Conservation (phyloP, 169 alveolate genomes). For the Cryptosporidium ubiquitum region DNA sequence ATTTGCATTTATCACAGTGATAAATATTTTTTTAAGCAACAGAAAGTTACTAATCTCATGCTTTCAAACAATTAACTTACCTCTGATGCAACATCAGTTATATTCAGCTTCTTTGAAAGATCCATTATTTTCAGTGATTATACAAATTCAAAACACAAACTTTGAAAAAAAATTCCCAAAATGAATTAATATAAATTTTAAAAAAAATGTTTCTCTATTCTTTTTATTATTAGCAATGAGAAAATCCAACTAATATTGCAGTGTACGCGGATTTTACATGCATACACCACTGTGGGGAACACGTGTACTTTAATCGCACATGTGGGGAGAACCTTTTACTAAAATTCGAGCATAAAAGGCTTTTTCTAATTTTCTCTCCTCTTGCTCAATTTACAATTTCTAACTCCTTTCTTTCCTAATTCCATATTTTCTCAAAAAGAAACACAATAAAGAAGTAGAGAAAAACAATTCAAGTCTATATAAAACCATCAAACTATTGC, state of each 20-base stretch:
- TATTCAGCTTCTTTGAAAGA: constrained; percentile 61
- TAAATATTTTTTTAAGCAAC: too few relatives aligned
- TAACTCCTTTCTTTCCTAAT: too few relatives aligned
- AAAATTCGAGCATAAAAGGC: neutral
- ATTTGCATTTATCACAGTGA: too few relatives aligned
- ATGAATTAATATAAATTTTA: neutral
- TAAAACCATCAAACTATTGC: neutral
- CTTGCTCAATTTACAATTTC: neutral
- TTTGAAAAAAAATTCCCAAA: neutral
- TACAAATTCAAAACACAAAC: constrained; percentile 1
- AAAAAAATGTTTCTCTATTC: neutral
- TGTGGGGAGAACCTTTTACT: constrained; percentile 3
- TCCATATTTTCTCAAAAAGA: neutral
- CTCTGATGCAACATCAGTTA: constrained; percentile 61
- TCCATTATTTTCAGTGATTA: constrained; percentile 14
- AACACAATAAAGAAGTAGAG: neutral
- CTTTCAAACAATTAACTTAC: constrained; percentile 27
- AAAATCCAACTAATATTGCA: neutral
- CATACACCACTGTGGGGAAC: constrained; percentile 2
- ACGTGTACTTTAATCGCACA: neutral
- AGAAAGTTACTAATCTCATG: too few relatives aligned
- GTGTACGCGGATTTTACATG: neutral
- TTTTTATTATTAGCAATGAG: neutral
- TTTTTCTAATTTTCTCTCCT: neutral
- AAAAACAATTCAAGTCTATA: neutral